Evolutionary conservation across 2,329 filamentous ascomycete species (phyloP).

Genomic region (Taxawa tesnikishii): DNA sequence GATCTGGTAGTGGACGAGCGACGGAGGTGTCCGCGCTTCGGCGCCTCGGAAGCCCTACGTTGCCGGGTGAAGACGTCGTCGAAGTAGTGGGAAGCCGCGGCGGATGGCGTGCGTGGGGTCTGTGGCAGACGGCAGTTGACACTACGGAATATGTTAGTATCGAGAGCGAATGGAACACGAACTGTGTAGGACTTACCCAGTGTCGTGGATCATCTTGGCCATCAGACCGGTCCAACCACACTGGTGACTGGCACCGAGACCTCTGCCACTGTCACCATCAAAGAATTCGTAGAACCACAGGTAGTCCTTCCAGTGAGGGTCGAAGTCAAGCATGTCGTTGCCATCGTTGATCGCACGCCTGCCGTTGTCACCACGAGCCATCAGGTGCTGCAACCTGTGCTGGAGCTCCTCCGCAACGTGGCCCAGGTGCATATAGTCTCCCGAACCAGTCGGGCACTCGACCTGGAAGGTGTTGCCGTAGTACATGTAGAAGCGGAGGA

Average conservation of each 20-base stretch:
- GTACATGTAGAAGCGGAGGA: constrained; percentile 94
- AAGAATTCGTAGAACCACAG: constrained; percentile 98
- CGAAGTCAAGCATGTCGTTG: constrained; percentile 77
- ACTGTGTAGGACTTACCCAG: constrained; percentile 62
- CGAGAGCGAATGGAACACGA: neutral
- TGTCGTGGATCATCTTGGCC: constrained; percentile 95
- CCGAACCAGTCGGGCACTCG: constrained; percentile 86
- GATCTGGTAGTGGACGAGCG: constrained; percentile 74
- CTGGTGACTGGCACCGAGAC: constrained; percentile 84
- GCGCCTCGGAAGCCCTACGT: constrained; percentile 21
- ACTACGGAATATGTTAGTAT: constrained; percentile 39
- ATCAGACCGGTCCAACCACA: constrained; percentile 95
- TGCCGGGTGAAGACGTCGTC: constrained; percentile 70
- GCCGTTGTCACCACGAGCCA: constrained; percentile 72
- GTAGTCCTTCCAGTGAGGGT: constrained; percentile 84
- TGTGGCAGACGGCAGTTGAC: constrained; percentile 84
- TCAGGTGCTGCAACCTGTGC: constrained; percentile 85
- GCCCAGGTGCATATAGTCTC: constrained; percentile 89
- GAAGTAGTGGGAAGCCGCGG: constrained; percentile 85
- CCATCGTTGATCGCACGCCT: constrained; percentile 79
- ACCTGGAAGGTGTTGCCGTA: constrained; percentile 82
- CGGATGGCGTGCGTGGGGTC: constrained; percentile 76
- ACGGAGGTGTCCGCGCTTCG: constrained; percentile 46
- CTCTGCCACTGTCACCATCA: constrained; percentile 80
- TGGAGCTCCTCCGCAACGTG: constrained; percentile 92